Percentiles rank a stretch among this genome's conserved stretches.
Conservation (phyloP, 345 rosid genomes). For the Eucalyptus albens region DNA sequence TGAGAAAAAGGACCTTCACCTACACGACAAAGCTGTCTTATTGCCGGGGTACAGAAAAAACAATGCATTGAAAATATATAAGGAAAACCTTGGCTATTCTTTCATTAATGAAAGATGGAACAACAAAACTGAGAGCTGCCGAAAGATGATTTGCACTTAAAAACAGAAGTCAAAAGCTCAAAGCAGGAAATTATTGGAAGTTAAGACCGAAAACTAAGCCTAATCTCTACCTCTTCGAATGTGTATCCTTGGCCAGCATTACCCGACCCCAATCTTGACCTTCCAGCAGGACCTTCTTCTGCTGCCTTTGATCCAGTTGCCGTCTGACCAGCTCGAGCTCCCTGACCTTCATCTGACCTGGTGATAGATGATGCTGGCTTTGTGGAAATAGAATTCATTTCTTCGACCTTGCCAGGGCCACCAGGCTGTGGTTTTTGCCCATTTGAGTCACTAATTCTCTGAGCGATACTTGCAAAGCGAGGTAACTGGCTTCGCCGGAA, state of each 20-base stretch:
- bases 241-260: slow-evolving; percentile 99
- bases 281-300: slow-evolving; percentile 72
- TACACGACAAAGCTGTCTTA: slow-evolving; percentile 10
- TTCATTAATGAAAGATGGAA: not conserved
- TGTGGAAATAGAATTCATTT: slow-evolving; percentile 45
- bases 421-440: slow-evolving; percentile 68
- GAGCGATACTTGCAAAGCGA: slow-evolving; percentile 35
- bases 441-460: slow-evolving; percentile 58
- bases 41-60: not conserved
- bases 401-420: slow-evolving; percentile 68
- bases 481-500: slow-evolving; percentile 62
- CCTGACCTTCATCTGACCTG: slow-evolving; percentile 68
- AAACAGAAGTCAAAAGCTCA: not conserved
- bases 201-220: not conserved
- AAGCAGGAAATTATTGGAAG: not conserved
- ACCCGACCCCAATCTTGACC: slow-evolving; percentile 78
- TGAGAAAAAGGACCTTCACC: slow-evolving; percentile 96
- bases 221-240: slow-evolving; percentile 72
- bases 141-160: not conserved
- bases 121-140: not conserved
- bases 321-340: slow-evolving; percentile 49
- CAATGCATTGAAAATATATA: not conserved
- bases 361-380: slow-evolving; percentile 47
- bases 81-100: not conserved
- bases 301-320: slow-evolving; percentile 64